Evolutionary conservation across 257 asterid species (phyloP).

Genomic region (Vinca minor): DNA sequence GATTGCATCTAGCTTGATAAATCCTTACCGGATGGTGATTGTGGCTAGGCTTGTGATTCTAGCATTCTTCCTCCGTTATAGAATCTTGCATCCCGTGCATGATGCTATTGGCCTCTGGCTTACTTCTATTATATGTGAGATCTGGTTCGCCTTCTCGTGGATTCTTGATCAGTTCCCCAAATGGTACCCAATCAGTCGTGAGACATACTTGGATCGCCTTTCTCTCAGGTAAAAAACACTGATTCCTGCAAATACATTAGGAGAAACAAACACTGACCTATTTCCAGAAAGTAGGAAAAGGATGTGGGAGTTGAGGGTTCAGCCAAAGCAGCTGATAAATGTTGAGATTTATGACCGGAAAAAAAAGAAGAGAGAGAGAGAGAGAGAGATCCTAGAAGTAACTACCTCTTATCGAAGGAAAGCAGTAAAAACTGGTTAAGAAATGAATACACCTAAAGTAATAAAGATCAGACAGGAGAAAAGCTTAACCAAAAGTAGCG

Average conservation of each 20-base stretch:
- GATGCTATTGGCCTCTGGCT: constrained; percentile 97
- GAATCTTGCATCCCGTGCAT: constrained; percentile 85
- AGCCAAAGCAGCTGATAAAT: neutral
- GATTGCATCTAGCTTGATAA: constrained; percentile 83
- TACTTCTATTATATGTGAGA: constrained; percentile 86
- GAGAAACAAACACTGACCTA: neutral
- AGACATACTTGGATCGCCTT: constrained; percentile 93
- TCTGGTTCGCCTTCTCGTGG: constrained; percentile 97
- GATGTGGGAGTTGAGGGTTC: too few species aligned
- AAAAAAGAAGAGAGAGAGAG: too few species aligned
- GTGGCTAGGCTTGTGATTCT: constrained; percentile 69
- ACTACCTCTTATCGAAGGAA: too few species aligned
- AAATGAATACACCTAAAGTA: too few species aligned
- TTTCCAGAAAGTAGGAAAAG: neutral
- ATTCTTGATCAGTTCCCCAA: constrained; percentile 98
- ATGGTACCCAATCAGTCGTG: constrained; percentile 89
- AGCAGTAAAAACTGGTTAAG: too few species aligned
- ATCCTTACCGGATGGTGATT: constrained; percentile 96
- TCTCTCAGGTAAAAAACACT: constrained; percentile 53
- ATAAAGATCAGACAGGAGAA: too few species aligned
- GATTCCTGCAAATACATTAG: neutral
- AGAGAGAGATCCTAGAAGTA: too few species aligned
- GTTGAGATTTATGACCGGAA: neutral
- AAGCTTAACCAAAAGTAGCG: neutral
- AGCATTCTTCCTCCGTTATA: constrained; percentile 76